Base-by-base conservation (phyloP, 192 early-diverging fungal species). In the Spinellus fusiger region DNA sequence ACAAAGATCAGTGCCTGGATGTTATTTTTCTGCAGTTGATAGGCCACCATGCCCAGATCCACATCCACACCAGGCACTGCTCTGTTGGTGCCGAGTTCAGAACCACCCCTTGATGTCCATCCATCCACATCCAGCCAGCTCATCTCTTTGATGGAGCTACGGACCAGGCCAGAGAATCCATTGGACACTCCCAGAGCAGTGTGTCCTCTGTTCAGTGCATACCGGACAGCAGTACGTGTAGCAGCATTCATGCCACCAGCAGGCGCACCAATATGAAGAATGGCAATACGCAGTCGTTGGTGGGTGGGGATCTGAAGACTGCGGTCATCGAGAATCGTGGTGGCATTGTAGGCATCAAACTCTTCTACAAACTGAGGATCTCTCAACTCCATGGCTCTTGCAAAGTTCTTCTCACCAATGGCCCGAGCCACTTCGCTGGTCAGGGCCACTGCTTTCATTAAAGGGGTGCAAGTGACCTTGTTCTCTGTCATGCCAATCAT, bases 171-270 rank as follows among this genome's bases (percentile, higher is more conserved):
- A 23, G 85, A 81, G 73, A 96, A 95, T 9, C 96, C 93, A 70
- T 98, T 98, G 65, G 82, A 75, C 53, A 98, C 89, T 28, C 75
- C 96, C 59, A 95, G 72, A n/a, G 90, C 82, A 1, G 68, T 81
- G 63, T 96, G 93, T 0, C 96, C 96, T 33, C 88, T 86, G 73
- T 93, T 93, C 40, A 92, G 76, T 27, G 89, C 89, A 54, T 91
- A 83, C 15, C 93, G 86, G 15, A 89, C 93, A 1, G 87, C 88
- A n/a, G 86, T 85, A 46, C 94, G 83, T 0, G 93, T 94, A 2
- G 96, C 96, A 29, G 93, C 85, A 77, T 96, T 98, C 93, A 96
- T 95, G 46, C 96, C 96, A 40, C 93, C 93, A 12, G 96, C 96
- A 23, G 96, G 96, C 13, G 96, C 96, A 34, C 96, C 96, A 8